Evolutionary conservation across 768 basidiomycete genomes (phyloP).

Genomic region (Mycena chlorophos): DNA sequence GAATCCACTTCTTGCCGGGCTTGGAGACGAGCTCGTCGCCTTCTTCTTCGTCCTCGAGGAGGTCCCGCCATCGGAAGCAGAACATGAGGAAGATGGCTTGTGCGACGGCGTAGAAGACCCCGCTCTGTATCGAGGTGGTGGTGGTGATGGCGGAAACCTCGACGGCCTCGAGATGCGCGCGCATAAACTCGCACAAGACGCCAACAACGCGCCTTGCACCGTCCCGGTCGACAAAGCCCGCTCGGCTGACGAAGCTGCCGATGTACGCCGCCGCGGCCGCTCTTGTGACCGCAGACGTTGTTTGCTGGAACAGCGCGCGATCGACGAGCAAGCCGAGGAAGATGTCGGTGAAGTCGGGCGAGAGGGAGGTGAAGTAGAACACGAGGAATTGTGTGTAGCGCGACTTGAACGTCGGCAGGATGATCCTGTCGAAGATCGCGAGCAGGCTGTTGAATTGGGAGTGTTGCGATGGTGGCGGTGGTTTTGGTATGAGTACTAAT

Average conservation of each 20-base stretch:
- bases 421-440: conserved; percentile 89
- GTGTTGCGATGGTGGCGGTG: conserved; percentile 37
- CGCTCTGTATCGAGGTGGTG: conserved; percentile 44
- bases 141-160: conserved; percentile 46
- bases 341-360: conserved; percentile 84
- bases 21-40: conserved; percentile 42
- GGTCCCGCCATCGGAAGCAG: conserved; percentile 95
- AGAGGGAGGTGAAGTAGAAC: conserved; percentile 93
- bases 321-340: conserved; percentile 95
- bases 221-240: conserved; percentile 77
- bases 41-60: conserved; percentile 59
- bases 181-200: conserved; percentile 86
- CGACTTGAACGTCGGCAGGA: conserved; percentile 94
- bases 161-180: conserved; percentile 71
- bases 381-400: conserved; percentile 96
- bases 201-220: conserved; percentile 71
- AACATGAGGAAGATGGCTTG: conserved; percentile 96
- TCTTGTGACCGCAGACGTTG: conserved; percentile 72
- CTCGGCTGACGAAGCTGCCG: conserved; percentile 88
- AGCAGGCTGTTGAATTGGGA: conserved; percentile 85
- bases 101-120: conserved; percentile 87
- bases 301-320: conserved; percentile 67
- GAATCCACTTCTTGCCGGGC: conserved; percentile 76
- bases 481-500: conserved; percentile 18
- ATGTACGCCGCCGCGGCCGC: conserved; percentile 94